A percentile compares a stretch with the other conserved stretches of the same genome.
Evolutionary conservation across 495 filamentous ascomycete genomes (phyloP).

Genomic region (Neurospora sp.): DNA sequence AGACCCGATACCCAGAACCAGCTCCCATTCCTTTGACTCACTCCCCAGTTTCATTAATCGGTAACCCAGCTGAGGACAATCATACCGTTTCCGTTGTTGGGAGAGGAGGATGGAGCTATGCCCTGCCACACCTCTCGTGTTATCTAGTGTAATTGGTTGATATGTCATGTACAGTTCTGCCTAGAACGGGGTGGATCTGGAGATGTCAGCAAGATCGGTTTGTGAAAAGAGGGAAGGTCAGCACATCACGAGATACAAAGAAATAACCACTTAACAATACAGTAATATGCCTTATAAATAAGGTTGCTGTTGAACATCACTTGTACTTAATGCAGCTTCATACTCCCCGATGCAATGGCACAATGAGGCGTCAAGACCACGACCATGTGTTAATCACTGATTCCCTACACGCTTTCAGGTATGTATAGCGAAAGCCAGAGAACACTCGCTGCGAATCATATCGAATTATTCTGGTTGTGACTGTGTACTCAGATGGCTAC

Average conservation of each 20-base stretch:
- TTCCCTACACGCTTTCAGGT: background rate
- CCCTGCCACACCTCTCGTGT: background rate
- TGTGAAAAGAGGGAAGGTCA: background rate
- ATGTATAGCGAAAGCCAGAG: no score
- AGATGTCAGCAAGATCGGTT: background rate
- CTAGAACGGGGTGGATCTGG: background rate
- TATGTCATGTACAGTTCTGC: background rate
- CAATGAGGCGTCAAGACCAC: background rate
- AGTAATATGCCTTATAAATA: background rate
- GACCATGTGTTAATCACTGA: background rate
- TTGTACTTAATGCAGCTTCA: background rate
- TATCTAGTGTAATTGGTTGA: background rate
- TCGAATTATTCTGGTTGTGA: background rate
- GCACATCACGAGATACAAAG: background rate
- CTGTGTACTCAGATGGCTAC: background rate
- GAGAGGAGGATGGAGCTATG: background rate
- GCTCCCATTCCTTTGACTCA: background rate
- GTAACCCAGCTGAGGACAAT: background rate
- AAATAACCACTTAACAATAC: background rate
- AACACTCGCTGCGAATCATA: background rate
- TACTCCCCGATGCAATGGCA: background rate
- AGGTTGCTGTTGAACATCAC: background rate
- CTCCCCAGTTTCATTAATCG: constrained; percentile 1
- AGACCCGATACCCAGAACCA: background rate
- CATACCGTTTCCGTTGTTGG: no score